Evolutionary conservation across 306 rosid genomes (phyloP), one percentile per base, ranked within the genome.

Genomic region (barrel medic (Medicago truncatula)): DNA sequence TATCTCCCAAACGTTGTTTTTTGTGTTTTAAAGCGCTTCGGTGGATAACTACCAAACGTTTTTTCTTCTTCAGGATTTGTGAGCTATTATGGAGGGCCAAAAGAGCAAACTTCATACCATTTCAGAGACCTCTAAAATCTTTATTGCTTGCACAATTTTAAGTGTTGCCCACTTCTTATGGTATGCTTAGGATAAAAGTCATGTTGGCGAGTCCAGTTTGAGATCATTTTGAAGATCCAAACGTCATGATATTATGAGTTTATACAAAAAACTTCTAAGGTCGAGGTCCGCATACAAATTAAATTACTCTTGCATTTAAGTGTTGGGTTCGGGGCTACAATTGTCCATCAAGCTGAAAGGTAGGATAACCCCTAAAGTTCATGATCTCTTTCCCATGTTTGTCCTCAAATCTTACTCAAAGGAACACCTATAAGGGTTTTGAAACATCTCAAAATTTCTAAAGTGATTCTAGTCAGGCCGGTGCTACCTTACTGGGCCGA

Each of bases 401-500:
- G 14, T 56, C 14, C 31, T 14, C 12, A 61, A 61, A 15, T 7
- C 43, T 61, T 61, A 28, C 43, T 61, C 67, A 31, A 61, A 31
- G 67, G 43, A 28, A 61, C 43, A 31, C 6, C 21, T 61, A 61
- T 9, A 61, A 61, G 12, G 65, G 17, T 39, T 13, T 59, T 8
- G n/a, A 28, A 59, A 59, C 40, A 25, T 25, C 65, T 59, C 65
- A 25, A 23, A 58, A 1, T 58, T 58, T 25, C 20, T 7, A 3
- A 31, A 14, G 41, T 7, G 61, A 14, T 60, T 31, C 10, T 60
- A 25, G 64, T 6, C 9, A 59, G 66, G 66, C 40, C 2, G 40
- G 4, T 59, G 66, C 66, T 59, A 13, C 66, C 18, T 59, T 28
- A 59, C 66, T 59, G 66, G 41, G 66, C 65, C 9, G 5, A 59